A percentile compares a stretch with the other conserved stretches of the same genome.
Conservation (phyloP, 805 yeast genomes). For the Metschnikowia reukaufii region DNA sequence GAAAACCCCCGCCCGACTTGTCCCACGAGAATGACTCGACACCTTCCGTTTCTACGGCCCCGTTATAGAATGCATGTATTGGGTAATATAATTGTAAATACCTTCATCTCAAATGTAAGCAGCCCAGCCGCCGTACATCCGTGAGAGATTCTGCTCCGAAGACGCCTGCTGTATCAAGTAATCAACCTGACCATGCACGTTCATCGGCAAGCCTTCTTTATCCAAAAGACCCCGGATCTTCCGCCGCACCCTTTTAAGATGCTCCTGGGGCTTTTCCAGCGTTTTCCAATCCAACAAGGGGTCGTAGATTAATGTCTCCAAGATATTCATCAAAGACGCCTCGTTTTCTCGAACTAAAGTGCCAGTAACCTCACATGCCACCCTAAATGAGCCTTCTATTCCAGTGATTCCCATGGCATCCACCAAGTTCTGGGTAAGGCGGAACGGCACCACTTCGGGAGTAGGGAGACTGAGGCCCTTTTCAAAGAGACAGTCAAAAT, state of each 20-base stretch:
- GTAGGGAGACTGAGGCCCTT: conserved; percentile 69
- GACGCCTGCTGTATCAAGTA: conserved; percentile 81
- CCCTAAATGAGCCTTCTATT: conserved; percentile 86
- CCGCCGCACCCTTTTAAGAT: conserved; percentile 68
- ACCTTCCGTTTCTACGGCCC: conserved; percentile 8
- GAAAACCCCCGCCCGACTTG: conserved; percentile 6
- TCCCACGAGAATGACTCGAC: not conserved
- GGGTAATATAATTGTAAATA: not conserved
- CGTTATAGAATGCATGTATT: conserved; percentile 1
- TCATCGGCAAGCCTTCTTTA: conserved; percentile 80
- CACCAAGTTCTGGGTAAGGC: conserved; percentile 82
- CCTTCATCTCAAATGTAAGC: conserved; percentile 25
- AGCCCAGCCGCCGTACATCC: conserved; percentile 94
- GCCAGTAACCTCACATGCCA: conserved; percentile 81
- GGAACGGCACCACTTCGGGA: conserved; percentile 94
- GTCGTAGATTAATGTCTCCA: conserved; percentile 91
- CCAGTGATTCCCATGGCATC: conserved; percentile 90
- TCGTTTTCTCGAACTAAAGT: conserved; percentile 73
- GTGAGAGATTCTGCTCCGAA: conserved; percentile 64
- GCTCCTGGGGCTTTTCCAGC: conserved; percentile 57
- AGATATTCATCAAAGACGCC: conserved; percentile 79
- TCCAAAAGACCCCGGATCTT: conserved; percentile 81
- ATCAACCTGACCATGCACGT: conserved; percentile 92
- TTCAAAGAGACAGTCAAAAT: conserved; percentile 94
- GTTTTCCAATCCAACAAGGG: conserved; percentile 80